Evolutionary conservation across 2,329 filamentous ascomycete species (phyloP), one percentile per base, ranked within the genome.

Genomic region (Zasmidium cellare): DNA sequence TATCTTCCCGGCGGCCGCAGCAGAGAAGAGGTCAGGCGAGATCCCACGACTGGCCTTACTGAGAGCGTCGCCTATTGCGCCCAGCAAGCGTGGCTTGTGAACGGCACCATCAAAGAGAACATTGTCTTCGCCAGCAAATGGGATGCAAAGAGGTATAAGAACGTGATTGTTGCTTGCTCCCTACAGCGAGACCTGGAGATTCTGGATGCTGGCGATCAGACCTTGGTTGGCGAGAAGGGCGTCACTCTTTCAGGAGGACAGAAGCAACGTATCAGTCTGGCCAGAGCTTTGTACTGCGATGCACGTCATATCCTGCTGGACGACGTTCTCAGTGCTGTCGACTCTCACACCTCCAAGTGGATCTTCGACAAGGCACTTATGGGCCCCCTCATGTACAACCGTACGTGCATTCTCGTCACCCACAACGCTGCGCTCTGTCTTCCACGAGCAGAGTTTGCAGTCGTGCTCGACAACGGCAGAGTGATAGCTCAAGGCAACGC

Each of bases 261-360:
- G 76, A 97, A 97, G 76, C 94, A 99, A 75, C 88, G 94, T 58
- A 97, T 99, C 52, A 97, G 93, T 14, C 83, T 99, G 46, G 94
- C 94, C n/a, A 87, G 94, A 65, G 94, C 94, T 1, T 82, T 99
- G n/a, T 99, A 99, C 76, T 96, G 91, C 64, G 93, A 91, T 74
- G 96, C 92, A 5, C 88, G 88, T 53, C 93, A 97, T 73, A 78
- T 99, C 16, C 83, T 99, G 11, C 82, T 99, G 51, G 94, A 99
- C 70, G 94, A 99, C 74, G 96, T 96, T 63, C 82, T 99, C 46
- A 97, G 92, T 71, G 94, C 94, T 24, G 94, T 99, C 31, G 94
- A 99, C 74, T 96, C 94, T 2, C 94, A 99, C 69, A 97, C 94
- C 0, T 92, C 92, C 1, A 96, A 97, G 74, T 97, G 96, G 88